phyloP scores from a whole-genome alignment of 2,329 filamentous ascomycete species.

The Pseudogymnoascus sp. region DNA sequence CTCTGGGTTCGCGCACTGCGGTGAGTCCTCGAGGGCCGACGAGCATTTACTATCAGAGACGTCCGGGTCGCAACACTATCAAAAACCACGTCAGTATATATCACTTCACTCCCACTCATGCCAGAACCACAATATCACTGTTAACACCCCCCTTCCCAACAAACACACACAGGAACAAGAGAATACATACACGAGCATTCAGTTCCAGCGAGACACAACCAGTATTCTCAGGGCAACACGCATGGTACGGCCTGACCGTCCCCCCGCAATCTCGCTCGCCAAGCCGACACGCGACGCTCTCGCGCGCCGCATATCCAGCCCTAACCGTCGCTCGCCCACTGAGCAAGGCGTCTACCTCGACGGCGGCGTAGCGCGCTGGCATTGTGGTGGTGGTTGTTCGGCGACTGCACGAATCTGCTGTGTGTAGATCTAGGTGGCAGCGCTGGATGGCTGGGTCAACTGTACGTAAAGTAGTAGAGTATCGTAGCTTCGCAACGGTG shows the following conservation, averaged over 20 bases:
- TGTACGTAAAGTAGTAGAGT: background rate
- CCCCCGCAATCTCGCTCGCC: background rate
- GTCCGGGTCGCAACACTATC: background rate
- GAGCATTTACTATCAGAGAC: no score
- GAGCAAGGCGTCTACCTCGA: background rate
- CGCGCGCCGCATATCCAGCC: background rate
- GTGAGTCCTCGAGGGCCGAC: no score
- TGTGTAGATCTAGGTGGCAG: background rate
- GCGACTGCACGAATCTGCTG: no score
- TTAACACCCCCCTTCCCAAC: background rate
- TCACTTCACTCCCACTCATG: background rate
- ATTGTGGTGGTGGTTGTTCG: background rate
- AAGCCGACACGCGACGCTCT: background rate
- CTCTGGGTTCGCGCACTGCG: conserved; percentile 20
- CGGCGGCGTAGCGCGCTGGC: background rate
- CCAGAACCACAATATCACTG: background rate
- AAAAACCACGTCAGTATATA: background rate
- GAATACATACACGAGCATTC: background rate
- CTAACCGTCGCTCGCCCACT: background rate
- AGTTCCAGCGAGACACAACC: background rate
- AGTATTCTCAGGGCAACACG: background rate
- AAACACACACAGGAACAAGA: background rate
- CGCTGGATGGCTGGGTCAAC: background rate
- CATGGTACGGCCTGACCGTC: background rate
- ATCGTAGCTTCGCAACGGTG: no score